Conservation (phyloP, 495 filamentous ascomycete genomes). For the Cetradonia linearis region DNA sequence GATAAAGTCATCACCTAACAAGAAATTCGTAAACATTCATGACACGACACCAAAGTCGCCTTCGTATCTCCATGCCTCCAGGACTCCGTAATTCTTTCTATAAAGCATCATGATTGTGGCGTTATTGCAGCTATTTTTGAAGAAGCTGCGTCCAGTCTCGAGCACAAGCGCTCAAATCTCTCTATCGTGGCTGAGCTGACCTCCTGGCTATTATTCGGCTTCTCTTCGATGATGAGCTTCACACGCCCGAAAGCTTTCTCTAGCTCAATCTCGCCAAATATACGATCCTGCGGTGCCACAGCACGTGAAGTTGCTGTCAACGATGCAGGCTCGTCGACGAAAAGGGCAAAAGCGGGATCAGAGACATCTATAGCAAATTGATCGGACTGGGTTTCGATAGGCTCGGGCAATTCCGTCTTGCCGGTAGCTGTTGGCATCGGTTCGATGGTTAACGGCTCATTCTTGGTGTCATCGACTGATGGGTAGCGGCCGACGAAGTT, state of each 20-base stretch:
- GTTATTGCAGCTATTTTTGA: constrained; percentile 39
- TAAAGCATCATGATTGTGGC: constrained; percentile 33
- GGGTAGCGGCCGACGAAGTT: constrained; percentile 32
- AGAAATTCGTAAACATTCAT: constrained; percentile 7
- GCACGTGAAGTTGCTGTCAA: constrained; percentile 19
- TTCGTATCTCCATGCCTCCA: neutral
- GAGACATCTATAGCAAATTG: constrained; percentile 46
- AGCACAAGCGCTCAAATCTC: constrained; percentile 38
- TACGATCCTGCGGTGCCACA: constrained; percentile 23
- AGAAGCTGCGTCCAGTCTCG: constrained; percentile 42
- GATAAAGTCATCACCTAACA: neutral
- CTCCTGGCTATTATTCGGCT: constrained; percentile 26
- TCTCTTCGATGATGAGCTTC: constrained; percentile 51
- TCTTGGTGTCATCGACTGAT: constrained; percentile 36
- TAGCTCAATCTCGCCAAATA: constrained; percentile 45
- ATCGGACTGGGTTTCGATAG: constrained; percentile 23
- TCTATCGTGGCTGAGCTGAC: constrained; percentile 28
- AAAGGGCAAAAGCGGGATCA: constrained; percentile 51
- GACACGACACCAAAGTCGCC: neutral
- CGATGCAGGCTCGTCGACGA: constrained; percentile 36
- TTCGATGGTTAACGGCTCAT: constrained; percentile 43
- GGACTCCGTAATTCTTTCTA: constrained; percentile 1
- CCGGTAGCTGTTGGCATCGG: constrained; percentile 29
- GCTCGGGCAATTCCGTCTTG: constrained; percentile 27
- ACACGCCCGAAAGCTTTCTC: constrained; percentile 49